A percentile compares a stretch with the other conserved stretches of the same genome.
Conservation (phyloP, 2,329 filamentous ascomycete species). For the Aspergillus sp. region DNA sequence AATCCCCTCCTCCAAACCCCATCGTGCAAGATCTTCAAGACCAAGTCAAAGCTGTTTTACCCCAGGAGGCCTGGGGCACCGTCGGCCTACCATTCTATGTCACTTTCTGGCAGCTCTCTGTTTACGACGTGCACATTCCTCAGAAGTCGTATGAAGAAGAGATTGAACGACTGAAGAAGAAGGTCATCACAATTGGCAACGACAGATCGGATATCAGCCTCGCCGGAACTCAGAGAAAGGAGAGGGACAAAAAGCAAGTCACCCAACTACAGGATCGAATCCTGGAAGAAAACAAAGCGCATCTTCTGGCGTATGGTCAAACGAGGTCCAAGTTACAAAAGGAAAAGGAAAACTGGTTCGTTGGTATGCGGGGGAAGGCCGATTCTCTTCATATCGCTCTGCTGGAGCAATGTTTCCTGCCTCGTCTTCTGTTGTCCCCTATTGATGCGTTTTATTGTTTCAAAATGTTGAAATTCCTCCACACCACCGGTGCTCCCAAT, state of each 20-base stretch:
- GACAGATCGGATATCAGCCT: constrained; percentile 73
- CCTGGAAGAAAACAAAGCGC: constrained; percentile 70
- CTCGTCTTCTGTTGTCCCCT: constrained; percentile 78
- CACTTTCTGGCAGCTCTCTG: constrained; percentile 87
- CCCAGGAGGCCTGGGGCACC: constrained; percentile 64
- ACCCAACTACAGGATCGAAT: constrained; percentile 68
- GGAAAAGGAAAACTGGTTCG: constrained; percentile 79
- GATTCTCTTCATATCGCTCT: constrained; percentile 72
- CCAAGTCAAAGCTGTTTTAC: constrained; percentile 61
- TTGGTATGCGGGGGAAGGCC: constrained; percentile 60
- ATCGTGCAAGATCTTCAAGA: constrained; percentile 73
- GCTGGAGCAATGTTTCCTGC: constrained; percentile 89
- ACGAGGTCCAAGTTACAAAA: constrained; percentile 69
- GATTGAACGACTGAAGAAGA: constrained; percentile 65
- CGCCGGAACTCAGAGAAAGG: constrained; percentile 64
- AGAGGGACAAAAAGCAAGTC: constrained; percentile 68
- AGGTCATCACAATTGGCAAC: constrained; percentile 65
- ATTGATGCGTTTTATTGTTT: constrained; percentile 88
- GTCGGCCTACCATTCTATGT: constrained; percentile 81
- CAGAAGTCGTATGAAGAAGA: constrained; percentile 76
- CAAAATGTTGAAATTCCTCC: constrained; percentile 81
- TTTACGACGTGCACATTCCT: constrained; percentile 77
- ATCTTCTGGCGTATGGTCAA: constrained; percentile 65
- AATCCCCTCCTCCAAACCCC: constrained; percentile 60
- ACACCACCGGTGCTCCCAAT: constrained; percentile 77